Percentiles rank a stretch among this genome's conserved stretches.
These are phyloP conservation scores for Tetramitus jugosus DNA, from an alignment of 208 protist species.

Conservation along the genomic window DNA sequence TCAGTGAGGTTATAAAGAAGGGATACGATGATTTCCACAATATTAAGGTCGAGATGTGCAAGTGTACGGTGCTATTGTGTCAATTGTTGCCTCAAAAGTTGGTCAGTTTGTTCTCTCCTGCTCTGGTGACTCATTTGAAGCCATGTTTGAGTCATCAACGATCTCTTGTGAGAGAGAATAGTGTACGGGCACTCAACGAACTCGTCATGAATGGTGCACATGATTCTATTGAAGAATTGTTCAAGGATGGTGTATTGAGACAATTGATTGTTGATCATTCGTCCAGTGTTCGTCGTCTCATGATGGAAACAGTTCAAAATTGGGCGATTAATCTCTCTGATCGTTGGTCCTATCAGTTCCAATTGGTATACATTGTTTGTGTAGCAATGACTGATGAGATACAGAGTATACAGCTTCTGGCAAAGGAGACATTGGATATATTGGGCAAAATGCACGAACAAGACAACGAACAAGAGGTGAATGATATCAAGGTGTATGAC, in stretches of 20 bases:
- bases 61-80: not conserved
- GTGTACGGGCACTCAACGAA: no score
- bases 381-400: not conserved
- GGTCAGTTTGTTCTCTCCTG: not conserved
- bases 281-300: no score
- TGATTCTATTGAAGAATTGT: no score
- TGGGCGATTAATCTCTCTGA: no score
- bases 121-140: not conserved
- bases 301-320: no score
- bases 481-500: slow-evolving; percentile 5
- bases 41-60: not conserved
- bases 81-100: not conserved
- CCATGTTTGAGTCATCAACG: not conserved
- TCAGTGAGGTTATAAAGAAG: no score
- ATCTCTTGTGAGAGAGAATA: no score
- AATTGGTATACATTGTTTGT: not conserved
- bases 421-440: not conserved
- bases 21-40: not conserved
- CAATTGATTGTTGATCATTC: no score
- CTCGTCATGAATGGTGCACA: no score
- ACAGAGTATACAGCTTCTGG: not conserved
- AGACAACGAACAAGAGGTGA: not conserved
- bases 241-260: no score
- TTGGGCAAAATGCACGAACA: not conserved
- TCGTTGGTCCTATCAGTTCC: not conserved